phyloP scores from a whole-genome alignment of 176 grass and related monocot genomes.

The Paspalum vaginatum region DNA sequence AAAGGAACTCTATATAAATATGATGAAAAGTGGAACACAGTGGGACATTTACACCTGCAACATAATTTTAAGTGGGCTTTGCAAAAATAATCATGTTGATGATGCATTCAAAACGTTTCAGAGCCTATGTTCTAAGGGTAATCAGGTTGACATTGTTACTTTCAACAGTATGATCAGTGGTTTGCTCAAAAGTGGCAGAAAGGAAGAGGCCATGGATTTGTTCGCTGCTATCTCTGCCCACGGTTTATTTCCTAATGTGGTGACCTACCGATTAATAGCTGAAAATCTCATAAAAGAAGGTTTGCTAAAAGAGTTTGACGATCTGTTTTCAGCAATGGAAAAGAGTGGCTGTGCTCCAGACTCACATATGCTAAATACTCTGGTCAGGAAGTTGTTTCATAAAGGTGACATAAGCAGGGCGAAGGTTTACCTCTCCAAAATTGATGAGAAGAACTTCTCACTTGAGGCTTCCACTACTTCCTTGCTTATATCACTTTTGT shows the following conservation, averaged over 20 bases:
- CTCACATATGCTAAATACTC: not conserved
- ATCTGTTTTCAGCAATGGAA: not conserved
- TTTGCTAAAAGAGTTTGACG: not conserved
- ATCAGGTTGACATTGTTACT: not conserved
- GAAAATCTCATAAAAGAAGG: not conserved
- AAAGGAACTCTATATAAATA: not conserved
- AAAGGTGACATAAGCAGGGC: not conserved
- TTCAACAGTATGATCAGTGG: not conserved
- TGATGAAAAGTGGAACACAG: not conserved
- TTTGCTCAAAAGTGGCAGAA: not conserved
- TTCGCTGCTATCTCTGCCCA: not conserved
- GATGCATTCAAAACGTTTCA: not conserved
- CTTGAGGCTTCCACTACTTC: not conserved
- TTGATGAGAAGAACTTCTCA: slow-evolving; percentile 5
- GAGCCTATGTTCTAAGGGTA: not conserved
- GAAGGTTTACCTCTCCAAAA: not conserved
- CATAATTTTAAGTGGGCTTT: too few species aligned
- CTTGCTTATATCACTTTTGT: not conserved
- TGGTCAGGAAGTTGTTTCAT: not conserved
- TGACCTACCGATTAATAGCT: not conserved
- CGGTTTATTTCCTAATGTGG: not conserved
- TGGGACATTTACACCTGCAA: not conserved
- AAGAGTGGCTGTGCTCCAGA: not conserved
- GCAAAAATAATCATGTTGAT: too few species aligned
- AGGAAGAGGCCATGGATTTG: not conserved